A percentile compares a stretch with the other conserved stretches of the same genome.
These are phyloP conservation scores for Diaporthe longicolla DNA, from an alignment of 2,329 filamentous ascomycete species.

Conservation along the genomic window DNA sequence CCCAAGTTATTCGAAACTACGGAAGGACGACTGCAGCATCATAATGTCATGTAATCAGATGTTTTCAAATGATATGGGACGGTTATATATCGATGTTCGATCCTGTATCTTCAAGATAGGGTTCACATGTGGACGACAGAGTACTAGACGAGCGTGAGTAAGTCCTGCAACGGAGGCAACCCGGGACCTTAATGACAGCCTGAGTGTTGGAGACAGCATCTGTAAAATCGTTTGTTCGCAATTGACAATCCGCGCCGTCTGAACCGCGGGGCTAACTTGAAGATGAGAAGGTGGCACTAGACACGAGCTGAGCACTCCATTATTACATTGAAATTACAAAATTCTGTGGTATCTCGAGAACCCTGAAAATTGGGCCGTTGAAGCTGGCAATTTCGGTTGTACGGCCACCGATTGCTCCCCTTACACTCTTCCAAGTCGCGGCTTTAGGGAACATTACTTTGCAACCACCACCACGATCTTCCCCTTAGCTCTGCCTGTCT, in stretches of 20 bases:
- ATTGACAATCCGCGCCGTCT: too few relatives aligned
- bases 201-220: neutral
- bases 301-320: too few relatives aligned
- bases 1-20: conserved; percentile 38
- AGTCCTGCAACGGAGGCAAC: neutral
- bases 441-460: neutral
- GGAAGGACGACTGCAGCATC: conserved; percentile 6
- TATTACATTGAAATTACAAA: neutral
- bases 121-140: neutral
- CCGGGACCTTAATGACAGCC: too few relatives aligned
- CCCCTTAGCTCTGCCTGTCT: conserved; percentile 67
- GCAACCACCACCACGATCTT: conserved; percentile 65
- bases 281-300: too few relatives aligned
- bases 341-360: neutral
- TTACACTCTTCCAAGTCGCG: too few relatives aligned
- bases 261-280: neutral
- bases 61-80: too few relatives aligned
- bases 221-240: too few relatives aligned
- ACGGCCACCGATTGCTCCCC: too few relatives aligned
- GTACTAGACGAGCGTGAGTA: too few relatives aligned
- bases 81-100: too few relatives aligned
- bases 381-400: neutral
- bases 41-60: neutral
- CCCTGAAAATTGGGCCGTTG: neutral
- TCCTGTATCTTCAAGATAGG: too few relatives aligned